Evolutionary conservation across 2,329 filamentous ascomycete genomes (phyloP), one percentile per base, ranked within the genome.

Genomic region (Calycina herbarum): DNA sequence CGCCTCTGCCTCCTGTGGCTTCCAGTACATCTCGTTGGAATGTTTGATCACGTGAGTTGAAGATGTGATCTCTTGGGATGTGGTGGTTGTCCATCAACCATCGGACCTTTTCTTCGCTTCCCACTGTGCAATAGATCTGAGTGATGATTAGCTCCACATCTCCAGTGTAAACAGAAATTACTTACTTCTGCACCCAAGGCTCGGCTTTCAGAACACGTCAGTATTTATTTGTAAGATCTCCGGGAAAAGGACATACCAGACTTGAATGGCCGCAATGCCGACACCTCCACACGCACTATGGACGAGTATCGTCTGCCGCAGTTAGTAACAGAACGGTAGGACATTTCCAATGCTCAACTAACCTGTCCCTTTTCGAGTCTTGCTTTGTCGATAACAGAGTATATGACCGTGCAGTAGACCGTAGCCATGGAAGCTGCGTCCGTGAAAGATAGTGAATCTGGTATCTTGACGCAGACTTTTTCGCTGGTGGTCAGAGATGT

Each of bases 261-360:
- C 57, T 31, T 76, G 71, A 42, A 77, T 76, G 0, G 76, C 73
- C 2, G 75, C 73, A 15, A 73, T 57, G 13, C 76, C 76, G 17
- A 77, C 67, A 17, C 73, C 76, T 11, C 76, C 72, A n/a, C 62
- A 67, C 2, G 73, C 75, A 3, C 70, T 67, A 15, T 75, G 70
- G 5, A 79, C 73, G 2, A 79, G 61, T 6, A 78, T 62, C 2
- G 48, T 66, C 48, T 73, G 2, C 78, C 60, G 6, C n/a, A n/a
- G n/a, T n/a, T n/a, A n/a, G n/a, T n/a, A n/a, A n/a, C n/a, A n/a
- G n/a, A n/a, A n/a, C n/a, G n/a, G n/a, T n/a, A n/a, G n/a, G n/a
- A n/a, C n/a, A n/a, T n/a, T n/a, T n/a, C n/a, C n/a, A n/a, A n/a
- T n/a, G n/a, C n/a, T n/a, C n/a, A n/a, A n/a, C 77, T 64, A 2